phyloP scores from a whole-genome alignment of 352 stramenopile species.

The Poterioochromonas sp. region DNA sequence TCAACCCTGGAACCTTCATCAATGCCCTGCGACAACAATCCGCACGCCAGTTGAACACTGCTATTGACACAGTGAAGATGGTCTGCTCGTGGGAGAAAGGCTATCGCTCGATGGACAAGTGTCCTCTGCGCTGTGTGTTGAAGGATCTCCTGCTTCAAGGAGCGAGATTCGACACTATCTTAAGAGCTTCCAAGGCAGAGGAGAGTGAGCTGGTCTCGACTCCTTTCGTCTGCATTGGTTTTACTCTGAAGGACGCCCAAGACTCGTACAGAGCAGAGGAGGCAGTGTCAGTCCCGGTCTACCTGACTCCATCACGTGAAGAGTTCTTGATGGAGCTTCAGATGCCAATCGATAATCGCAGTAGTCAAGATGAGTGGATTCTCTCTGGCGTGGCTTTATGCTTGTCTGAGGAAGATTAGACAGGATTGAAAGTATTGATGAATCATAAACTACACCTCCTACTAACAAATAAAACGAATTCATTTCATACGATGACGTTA shows the following conservation, averaged over 20 bases:
- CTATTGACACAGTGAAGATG: conserved; percentile 78
- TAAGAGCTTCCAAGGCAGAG: conserved; percentile 66
- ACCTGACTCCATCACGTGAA: conserved; percentile 42
- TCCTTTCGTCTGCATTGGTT: conserved; percentile 62
- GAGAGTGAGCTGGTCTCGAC: conserved; percentile 65
- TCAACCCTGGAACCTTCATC: conserved; percentile 84
- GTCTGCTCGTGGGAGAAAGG: conserved; percentile 73
- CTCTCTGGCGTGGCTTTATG: conserved; percentile 43
- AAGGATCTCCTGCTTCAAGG: conserved; percentile 68
- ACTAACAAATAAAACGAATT: too few species aligned
- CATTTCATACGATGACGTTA: too few species aligned
- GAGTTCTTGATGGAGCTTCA: conserved; percentile 41
- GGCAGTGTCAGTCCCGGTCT: conserved; percentile 37
- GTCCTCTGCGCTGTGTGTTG: conserved; percentile 46
- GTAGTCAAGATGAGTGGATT: conserved; percentile 39
- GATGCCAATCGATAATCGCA: conserved; percentile 39
- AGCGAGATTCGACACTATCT: conserved; percentile 59
- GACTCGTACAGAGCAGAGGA: not conserved
- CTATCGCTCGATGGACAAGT: not conserved
- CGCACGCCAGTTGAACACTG: conserved; percentile 62
- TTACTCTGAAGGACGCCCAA: conserved; percentile 34
- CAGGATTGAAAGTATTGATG: too few species aligned
- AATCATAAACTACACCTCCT: too few species aligned
- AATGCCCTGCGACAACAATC: conserved; percentile 83
- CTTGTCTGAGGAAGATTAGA: conserved; percentile 34